Conservation (phyloP, 345 rosid genomes). For the Brassica carinata region DNA sequence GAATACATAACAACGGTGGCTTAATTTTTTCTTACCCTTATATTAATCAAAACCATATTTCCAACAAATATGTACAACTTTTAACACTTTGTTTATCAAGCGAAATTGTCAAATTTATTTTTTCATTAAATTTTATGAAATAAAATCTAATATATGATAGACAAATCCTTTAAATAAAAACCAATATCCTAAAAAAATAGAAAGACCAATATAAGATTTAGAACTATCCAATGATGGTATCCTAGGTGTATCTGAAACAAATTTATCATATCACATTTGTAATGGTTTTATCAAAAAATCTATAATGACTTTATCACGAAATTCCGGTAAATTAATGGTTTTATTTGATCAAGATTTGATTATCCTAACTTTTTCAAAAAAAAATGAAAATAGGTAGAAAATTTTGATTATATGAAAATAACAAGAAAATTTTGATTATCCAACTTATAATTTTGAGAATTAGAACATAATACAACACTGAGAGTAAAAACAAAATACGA, state of each 20-base stretch:
- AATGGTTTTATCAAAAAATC: background rate
- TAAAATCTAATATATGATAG: background rate
- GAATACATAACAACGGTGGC: background rate
- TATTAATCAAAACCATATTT: background rate
- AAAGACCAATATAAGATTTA: background rate
- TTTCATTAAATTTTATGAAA: background rate
- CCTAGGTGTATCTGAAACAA: background rate
- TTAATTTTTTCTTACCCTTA: background rate
- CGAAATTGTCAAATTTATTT: background rate
- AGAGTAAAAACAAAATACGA: background rate
- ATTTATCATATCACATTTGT: background rate
- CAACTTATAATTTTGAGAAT: background rate
- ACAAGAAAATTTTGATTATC: background rate
- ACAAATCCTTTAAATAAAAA: background rate
- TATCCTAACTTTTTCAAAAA: background rate
- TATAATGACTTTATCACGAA: background rate
- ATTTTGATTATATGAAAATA: background rate
- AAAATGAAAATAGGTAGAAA: background rate
- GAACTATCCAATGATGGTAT: background rate
- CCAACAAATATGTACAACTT: background rate
- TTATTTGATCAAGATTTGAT: background rate
- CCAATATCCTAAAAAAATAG: background rate
- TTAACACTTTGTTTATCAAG: background rate
- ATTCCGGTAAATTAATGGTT: background rate
- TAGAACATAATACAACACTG: background rate